These are phyloP conservation scores for Cryptococcus depauperatus DNA, from an alignment of 1,284 basidiomycete species.

Conservation along the genomic window DNA sequence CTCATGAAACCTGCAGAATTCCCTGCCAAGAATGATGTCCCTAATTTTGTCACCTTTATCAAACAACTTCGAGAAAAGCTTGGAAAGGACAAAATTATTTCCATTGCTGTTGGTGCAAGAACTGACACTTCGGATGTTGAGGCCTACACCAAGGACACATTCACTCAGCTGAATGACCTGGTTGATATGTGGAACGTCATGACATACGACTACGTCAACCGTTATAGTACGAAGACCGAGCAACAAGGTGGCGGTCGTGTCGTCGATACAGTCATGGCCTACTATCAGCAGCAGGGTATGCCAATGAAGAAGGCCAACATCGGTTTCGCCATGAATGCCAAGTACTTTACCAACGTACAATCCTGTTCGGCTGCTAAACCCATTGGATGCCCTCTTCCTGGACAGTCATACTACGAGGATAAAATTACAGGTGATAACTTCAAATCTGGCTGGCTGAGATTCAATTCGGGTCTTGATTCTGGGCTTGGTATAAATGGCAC, in stretches of 20 bases:
- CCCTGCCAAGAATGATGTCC: slow-evolving; percentile 5
- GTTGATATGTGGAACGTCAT: slow-evolving; percentile 31
- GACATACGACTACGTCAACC: slow-evolving; percentile 25
- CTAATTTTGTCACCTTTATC: slow-evolving; percentile 11
- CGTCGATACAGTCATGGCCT: slow-evolving; percentile 13
- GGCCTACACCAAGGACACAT: slow-evolving; percentile 10
- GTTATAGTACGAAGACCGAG: slow-evolving; percentile 14
- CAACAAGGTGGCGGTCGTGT: slow-evolving; percentile 19
- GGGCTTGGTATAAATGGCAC: neutral
- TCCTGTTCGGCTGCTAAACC: slow-evolving; percentile 7
- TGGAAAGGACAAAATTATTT: slow-evolving; percentile 10
- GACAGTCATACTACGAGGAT: slow-evolving; percentile 6
- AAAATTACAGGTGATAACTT: slow-evolving; percentile 9
- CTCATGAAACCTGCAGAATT: too few relatives aligned
- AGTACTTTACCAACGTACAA: slow-evolving; percentile 24
- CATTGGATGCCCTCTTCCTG: slow-evolving; percentile 21
- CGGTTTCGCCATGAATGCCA: slow-evolving; percentile 29
- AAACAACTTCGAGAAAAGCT: slow-evolving; percentile 10
- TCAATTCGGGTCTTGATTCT: slow-evolving; percentile 14
- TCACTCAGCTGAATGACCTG: slow-evolving; percentile 10
- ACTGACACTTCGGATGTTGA: slow-evolving; percentile 5
- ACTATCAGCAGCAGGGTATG: slow-evolving; percentile 14
- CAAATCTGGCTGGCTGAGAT: slow-evolving; percentile 15
- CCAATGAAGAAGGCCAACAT: slow-evolving; percentile 17
- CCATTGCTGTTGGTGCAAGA: slow-evolving; percentile 16